A percentile compares a stretch with the other conserved stretches of the same genome.
Conservation (phyloP, 345 rosid genomes). For the Erodium maritimum region DNA sequence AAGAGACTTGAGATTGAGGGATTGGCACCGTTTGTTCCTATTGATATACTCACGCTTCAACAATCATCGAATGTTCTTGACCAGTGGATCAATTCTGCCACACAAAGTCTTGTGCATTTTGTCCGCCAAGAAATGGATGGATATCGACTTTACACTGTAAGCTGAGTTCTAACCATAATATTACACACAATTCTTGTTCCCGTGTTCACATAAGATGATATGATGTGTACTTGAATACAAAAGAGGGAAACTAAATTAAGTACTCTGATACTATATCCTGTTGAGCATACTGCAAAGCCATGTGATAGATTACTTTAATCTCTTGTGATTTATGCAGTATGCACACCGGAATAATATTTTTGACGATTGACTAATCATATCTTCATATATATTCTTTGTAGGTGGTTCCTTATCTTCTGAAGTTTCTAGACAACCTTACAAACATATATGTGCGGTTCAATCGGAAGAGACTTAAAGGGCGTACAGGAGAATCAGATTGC, state of each 20-base stretch:
- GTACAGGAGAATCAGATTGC: conserved; percentile 87
- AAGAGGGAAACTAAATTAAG: neutral
- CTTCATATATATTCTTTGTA: conserved; percentile 10
- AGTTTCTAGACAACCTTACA: conserved; percentile 91
- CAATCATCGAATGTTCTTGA: conserved; percentile 80
- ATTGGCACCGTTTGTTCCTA: conserved; percentile 54
- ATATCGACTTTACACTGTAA: conserved; percentile 91
- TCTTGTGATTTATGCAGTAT: neutral
- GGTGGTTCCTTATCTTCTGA: conserved; percentile 94
- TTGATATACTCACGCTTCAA: conserved; percentile 44
- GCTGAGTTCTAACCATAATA: conserved; percentile 11
- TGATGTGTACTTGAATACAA: neutral
- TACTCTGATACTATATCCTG: neutral
- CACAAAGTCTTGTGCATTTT: conserved; percentile 93
- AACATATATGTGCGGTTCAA: conserved; percentile 94
- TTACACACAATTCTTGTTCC: too few relatives aligned
- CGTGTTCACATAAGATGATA: too few relatives aligned
- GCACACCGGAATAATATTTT: neutral
- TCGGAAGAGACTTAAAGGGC: conserved; percentile 96
- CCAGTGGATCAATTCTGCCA: conserved; percentile 97
- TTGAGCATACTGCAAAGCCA: too few relatives aligned
- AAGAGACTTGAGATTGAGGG: conserved; percentile 95
- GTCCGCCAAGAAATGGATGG: conserved; percentile 86
- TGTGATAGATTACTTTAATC: too few relatives aligned
- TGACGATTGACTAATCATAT: neutral